A percentile compares a stretch with the other conserved stretches of the same genome.
Conservation (phyloP, 2,329 filamentous ascomycete species). For the Phyllosticta citrichinensis region DNA sequence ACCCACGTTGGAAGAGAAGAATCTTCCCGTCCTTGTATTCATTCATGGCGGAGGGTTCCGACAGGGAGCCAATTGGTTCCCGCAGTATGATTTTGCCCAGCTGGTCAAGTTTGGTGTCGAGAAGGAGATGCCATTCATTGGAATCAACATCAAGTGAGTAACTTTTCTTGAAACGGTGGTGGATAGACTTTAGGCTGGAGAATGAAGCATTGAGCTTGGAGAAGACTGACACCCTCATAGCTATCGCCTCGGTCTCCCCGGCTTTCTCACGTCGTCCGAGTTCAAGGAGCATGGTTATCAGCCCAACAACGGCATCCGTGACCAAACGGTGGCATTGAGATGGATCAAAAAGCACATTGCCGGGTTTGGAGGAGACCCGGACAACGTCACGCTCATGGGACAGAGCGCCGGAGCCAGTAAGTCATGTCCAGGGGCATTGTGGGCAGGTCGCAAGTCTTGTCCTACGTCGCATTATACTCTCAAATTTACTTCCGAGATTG, state of each 20-base stretch:
- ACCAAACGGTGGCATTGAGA: slow-evolving; percentile 26
- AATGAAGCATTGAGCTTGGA: slow-evolving; percentile 13
- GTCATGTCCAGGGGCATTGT: slow-evolving; percentile 9
- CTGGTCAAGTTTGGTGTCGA: slow-evolving; percentile 37
- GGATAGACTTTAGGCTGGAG: neutral
- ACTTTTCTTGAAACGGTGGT: neutral
- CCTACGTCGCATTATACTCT: neutral
- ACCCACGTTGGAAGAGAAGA: slow-evolving; percentile 22
- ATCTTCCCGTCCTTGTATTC: slow-evolving; percentile 42
- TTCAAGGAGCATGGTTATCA: slow-evolving; percentile 34
- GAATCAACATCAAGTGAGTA: slow-evolving; percentile 38
- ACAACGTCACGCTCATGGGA: slow-evolving; percentile 33
- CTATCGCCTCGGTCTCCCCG: slow-evolving; percentile 23
- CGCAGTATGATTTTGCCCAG: slow-evolving; percentile 39
- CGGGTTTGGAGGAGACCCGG: slow-evolving; percentile 29
- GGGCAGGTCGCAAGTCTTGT: neutral
- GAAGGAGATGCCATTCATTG: slow-evolving; percentile 37
- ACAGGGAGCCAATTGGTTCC: slow-evolving; percentile 43
- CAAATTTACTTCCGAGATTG: neutral
- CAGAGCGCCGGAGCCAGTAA: slow-evolving; percentile 40
- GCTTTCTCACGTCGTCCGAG: slow-evolving; percentile 37
- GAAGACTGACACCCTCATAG: slow-evolving; percentile 9
- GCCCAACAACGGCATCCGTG: slow-evolving; percentile 25
- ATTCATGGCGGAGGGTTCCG: slow-evolving; percentile 44
- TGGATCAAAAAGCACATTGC: slow-evolving; percentile 29